These are phyloP conservation scores for Scheffersomyces spartinae DNA, from an alignment of 805 yeast species.

Conservation along the genomic window DNA sequence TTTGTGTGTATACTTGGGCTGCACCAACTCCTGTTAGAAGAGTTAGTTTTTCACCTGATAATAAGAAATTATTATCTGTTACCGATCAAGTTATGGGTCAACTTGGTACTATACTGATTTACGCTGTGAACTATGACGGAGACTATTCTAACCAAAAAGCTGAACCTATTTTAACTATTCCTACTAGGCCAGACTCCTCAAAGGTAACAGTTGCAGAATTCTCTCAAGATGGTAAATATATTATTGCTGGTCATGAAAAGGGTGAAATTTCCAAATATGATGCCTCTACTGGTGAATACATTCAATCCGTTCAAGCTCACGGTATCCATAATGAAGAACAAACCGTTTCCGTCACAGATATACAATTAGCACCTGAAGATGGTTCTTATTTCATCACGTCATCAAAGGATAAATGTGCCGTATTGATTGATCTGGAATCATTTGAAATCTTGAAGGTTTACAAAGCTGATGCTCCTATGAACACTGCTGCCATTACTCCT, in stretches of 20 bases:
- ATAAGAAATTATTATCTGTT: constrained; percentile 56
- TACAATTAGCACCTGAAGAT: constrained; percentile 77
- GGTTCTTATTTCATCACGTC: constrained; percentile 83
- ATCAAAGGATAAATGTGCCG: constrained; percentile 83
- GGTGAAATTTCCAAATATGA: constrained; percentile 78
- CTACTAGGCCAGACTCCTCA: constrained; percentile 43
- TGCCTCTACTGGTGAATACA: constrained; percentile 59
- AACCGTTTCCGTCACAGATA: constrained; percentile 51
- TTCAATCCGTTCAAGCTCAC: constrained; percentile 53
- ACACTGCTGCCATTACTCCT: constrained; percentile 91
- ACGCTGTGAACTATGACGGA: constrained; percentile 45
- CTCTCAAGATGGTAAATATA: constrained; percentile 62
- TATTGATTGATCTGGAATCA: constrained; percentile 66
- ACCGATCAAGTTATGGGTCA: constrained; percentile 91
- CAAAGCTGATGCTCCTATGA: constrained; percentile 86
- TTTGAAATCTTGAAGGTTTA: constrained; percentile 62
- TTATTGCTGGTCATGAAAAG: constrained; percentile 81
- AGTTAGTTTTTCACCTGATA: constrained; percentile 75
- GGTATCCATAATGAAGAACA: constrained; percentile 46
- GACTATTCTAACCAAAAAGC: constrained; percentile 30
- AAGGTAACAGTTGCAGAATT: constrained; percentile 80
- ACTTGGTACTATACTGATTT: constrained; percentile 65
- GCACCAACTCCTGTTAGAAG: constrained; percentile 82
- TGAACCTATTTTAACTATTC: constrained; percentile 50
- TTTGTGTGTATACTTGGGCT: constrained; percentile 59